Percentiles rank a stretch among this genome's conserved stretches.
These are phyloP conservation scores for Leishmania martiniquensis DNA, from an alignment of 208 protist genomes.

Conservation along the genomic window DNA sequence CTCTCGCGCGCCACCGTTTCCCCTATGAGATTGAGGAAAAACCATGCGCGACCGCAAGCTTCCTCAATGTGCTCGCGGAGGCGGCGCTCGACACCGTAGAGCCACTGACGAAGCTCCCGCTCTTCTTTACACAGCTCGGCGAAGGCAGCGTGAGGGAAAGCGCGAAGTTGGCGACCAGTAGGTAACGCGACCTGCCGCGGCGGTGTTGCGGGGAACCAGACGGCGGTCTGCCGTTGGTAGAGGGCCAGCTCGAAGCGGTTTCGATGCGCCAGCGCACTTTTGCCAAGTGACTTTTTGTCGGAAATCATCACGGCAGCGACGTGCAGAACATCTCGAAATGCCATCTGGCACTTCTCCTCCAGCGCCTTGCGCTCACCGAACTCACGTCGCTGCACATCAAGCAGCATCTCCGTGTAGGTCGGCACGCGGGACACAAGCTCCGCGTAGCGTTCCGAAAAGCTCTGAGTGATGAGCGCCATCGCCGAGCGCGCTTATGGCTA, in stretches of 20 bases:
- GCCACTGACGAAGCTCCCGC: conserved; percentile 72
- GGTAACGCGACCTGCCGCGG: conserved; percentile 33
- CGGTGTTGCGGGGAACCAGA: conserved; percentile 56
- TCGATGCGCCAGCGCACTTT: conserved; percentile 27
- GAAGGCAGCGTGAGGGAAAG: conserved; percentile 59
- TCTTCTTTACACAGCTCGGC: conserved; percentile 57
- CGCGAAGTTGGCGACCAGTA: conserved; percentile 30
- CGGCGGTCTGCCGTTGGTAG: conserved; percentile 45
- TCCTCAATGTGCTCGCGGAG: conserved; percentile 59
- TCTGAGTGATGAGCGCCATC: conserved; percentile 55
- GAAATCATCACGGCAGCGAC: conserved; percentile 60
- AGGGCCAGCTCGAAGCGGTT: conserved; percentile 33
- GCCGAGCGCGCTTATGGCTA: background rate
- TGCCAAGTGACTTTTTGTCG: conserved; percentile 52
- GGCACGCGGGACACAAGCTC: conserved; percentile 45
- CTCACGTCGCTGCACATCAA: conserved; percentile 61
- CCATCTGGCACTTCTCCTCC: conserved; percentile 37
- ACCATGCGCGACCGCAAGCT: conserved; percentile 48
- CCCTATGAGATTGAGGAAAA: conserved; percentile 46
- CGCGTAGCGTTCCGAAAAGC: conserved; percentile 73
- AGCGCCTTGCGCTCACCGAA: conserved; percentile 52
- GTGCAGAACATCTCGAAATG: conserved; percentile 66
- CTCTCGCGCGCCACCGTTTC: conserved; percentile 39
- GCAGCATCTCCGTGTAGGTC: conserved; percentile 46
- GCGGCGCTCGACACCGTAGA: conserved; percentile 51